Percentiles rank a stretch among this genome's conserved stretches.
Conservation (phyloP, 495 filamentous ascomycete species). For the Rostrohypoxylon terebratum region DNA sequence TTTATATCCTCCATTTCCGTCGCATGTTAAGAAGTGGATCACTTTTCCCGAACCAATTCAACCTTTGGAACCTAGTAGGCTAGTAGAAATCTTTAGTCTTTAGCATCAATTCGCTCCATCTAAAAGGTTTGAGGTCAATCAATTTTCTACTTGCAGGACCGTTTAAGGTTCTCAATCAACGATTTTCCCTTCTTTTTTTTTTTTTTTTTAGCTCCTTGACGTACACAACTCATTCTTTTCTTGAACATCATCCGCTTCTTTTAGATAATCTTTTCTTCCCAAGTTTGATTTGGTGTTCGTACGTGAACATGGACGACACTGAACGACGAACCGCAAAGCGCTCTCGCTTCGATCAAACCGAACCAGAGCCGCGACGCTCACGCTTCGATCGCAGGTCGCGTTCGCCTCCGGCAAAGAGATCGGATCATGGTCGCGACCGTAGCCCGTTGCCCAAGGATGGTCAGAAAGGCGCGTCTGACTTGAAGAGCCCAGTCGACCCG, state of each 20-base stretch:
- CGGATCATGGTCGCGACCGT: constrained; percentile 74
- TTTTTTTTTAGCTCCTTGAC: neutral
- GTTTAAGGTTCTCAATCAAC: neutral
- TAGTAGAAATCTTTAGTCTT: constrained; percentile 29
- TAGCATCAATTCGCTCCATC: constrained; percentile 9
- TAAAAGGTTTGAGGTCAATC: neutral
- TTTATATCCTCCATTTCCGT: constrained; percentile 17
- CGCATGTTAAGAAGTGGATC: constrained; percentile 6
- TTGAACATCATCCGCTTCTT: neutral
- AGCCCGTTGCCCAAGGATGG: constrained; percentile 76
- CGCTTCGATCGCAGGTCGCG: constrained; percentile 89
- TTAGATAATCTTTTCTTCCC: neutral
- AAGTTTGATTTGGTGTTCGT: neutral
- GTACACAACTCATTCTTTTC: constrained; percentile 1
- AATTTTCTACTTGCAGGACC: neutral
- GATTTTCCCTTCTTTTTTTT: neutral
- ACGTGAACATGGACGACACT: constrained; percentile 76
- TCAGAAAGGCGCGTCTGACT: constrained; percentile 63
- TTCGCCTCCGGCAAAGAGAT: constrained; percentile 73
- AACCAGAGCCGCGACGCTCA: constrained; percentile 79
- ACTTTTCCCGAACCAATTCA: constrained; percentile 12
- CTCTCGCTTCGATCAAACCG: constrained; percentile 91
- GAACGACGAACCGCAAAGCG: constrained; percentile 80
- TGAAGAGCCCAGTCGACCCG: constrained; percentile 69
- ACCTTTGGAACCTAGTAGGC: constrained; percentile 9